Base-by-base conservation (phyloP, 495 filamentous ascomycete species). In the Podospora fimiseda region DNA sequence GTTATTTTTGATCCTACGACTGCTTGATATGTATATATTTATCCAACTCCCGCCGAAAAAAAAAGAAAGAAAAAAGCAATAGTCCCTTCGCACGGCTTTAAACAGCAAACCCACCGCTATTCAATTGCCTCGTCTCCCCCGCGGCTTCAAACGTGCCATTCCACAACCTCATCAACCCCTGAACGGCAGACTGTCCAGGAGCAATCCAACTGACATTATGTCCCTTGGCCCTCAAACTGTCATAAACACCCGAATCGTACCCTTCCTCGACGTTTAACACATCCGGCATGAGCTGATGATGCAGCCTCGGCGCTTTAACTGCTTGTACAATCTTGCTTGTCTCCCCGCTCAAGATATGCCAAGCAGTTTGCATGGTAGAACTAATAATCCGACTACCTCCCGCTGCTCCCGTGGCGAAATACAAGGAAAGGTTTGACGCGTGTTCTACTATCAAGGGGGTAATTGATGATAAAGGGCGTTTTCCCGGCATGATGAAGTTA, bases 381-480 rank as follows among this genome's bases (percentile, higher is more conserved):
- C 88, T 94, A 67, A 92, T 91, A 64, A 96, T 96, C 4, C 88
- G 78, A n/a, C 82, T 87, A 6, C 91, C 91, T 19, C 91, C 91
- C 0, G 90, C 90, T 0, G 88, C 82, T 1, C 88, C 91, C 14
- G 87, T 80, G 15, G 82, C 72, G 53, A 88, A 75, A 58, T 85
- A 87, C 2, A 94, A 65, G 2, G 75, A 77, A 2, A 80, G 78
- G 60, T 91, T 82, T 18, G 78, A 63, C 24, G 78, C 74, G 42
- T 54, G 48, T 50, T 87, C 85, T 36, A 85, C 85, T 23, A 95
- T 92, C 21, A 83, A 75, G 0, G 89, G 88, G 0, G 85, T 83
- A 58, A 90, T 89, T 49, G 85, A 89, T 1, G 84, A 89, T 2
- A 95, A 70, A 0, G 91, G 89, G 0, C 91, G 80, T 62, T 95